Conservation (phyloP, 2,329 filamentous ascomycete species). For the Tetracladium maxilliforme region DNA sequence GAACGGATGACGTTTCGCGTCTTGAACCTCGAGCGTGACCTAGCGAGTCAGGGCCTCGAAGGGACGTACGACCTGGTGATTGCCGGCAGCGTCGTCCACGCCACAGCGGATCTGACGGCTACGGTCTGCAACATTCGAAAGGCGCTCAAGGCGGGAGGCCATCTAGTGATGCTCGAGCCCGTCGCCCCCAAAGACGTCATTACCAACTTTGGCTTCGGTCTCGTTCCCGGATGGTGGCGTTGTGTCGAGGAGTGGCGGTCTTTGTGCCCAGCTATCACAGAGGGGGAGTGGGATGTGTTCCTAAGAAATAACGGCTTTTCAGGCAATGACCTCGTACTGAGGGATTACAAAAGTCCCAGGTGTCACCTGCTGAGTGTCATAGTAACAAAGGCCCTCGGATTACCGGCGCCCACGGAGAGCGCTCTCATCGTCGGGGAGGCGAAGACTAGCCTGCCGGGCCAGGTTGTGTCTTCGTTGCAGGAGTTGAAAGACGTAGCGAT, state of each 20-base stretch:
- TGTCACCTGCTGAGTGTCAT: slow-evolving; percentile 1
- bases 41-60: slow-evolving; percentile 17
- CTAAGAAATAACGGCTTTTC: slow-evolving; percentile 9
- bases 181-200: slow-evolving; percentile 1
- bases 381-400: slow-evolving; percentile 1
- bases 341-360: slow-evolving; percentile 7
- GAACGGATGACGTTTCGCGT: slow-evolving; percentile 14
- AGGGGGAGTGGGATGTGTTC: slow-evolving; percentile 7
- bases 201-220: slow-evolving; percentile 5
- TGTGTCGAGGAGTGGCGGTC: background rate
- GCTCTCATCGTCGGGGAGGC: too few species aligned
- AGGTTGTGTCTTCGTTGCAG: too few species aligned
- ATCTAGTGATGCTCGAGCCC: slow-evolving; percentile 6
- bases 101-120: slow-evolving; percentile 6
- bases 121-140: slow-evolving; percentile 6
- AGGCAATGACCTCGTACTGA: slow-evolving; percentile 8
- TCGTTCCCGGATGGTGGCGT: slow-evolving; percentile 1
- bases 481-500: slow-evolving; percentile 1
- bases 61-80: slow-evolving; percentile 13
- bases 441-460: too few species aligned
- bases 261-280: background rate
- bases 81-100: slow-evolving; percentile 11
- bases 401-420: too few species aligned
- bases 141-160: slow-evolving; percentile 7
- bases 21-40: slow-evolving; percentile 17